Evolutionary conservation across 495 filamentous ascomycete genomes (phyloP).

Genomic region (Podospora anserina): DNA sequence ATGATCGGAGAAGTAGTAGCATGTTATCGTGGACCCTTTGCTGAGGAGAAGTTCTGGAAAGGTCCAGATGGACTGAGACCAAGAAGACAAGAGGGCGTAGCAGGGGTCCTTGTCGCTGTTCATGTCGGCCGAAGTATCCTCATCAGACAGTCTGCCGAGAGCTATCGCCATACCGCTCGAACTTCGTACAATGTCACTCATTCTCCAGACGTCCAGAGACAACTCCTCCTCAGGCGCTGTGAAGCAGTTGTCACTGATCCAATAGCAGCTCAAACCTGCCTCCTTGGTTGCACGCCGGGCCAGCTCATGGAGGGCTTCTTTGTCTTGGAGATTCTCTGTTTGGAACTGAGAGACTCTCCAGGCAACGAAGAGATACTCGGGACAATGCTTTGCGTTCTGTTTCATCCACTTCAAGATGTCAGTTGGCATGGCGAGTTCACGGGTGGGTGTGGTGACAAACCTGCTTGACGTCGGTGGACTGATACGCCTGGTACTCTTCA

Average conservation of each 20-base stretch:
- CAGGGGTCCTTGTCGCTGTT: not conserved
- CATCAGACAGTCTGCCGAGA: not conserved
- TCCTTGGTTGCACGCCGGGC: not conserved
- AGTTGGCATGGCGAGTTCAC: not conserved
- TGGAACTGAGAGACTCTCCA: not conserved
- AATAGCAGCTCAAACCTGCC: not conserved
- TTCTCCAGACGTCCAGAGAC: not conserved
- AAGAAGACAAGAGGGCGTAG: constrained; percentile 16
- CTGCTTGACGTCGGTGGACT: not conserved
- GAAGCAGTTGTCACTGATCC: constrained; percentile 1
- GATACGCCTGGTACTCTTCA: not conserved
- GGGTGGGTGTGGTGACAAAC: not conserved
- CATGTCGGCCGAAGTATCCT: not conserved
- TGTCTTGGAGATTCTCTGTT: not conserved
- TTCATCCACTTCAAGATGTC: not conserved
- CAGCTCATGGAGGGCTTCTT: not conserved
- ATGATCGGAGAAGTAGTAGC: constrained; percentile 20
- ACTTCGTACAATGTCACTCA: not conserved
- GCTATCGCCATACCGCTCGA: not conserved
- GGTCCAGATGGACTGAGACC: constrained; percentile 44
- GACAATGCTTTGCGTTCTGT: not conserved
- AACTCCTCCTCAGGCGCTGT: not conserved
- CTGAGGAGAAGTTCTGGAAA: constrained; percentile 44
- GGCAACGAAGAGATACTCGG: constrained; percentile 3
- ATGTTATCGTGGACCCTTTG: constrained; percentile 26